phyloP scores from a whole-genome alignment of 352 stramenopile species.

The Phytophthora kernoviae region DNA sequence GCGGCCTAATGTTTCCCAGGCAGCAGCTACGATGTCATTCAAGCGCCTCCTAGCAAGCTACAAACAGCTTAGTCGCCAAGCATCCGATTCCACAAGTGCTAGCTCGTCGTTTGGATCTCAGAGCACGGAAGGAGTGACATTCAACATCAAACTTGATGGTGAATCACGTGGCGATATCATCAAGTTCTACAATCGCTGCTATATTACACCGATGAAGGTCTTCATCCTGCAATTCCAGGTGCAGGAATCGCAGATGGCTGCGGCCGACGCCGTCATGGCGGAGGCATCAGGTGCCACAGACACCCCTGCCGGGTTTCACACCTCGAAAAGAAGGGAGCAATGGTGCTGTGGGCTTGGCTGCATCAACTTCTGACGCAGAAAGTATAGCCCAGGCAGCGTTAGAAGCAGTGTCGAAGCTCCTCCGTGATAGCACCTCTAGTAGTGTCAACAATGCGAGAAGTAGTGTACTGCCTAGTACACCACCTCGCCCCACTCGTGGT shows the following conservation, averaged over 20 bases:
- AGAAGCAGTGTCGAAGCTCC: slow-evolving; percentile 65
- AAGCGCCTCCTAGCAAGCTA: slow-evolving; percentile 80
- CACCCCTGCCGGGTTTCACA: slow-evolving; percentile 47
- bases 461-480: slow-evolving; percentile 50
- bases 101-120: slow-evolving; percentile 35
- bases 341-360: slow-evolving; percentile 35
- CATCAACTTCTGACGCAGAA: slow-evolving; percentile 76
- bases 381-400: slow-evolving; percentile 79
- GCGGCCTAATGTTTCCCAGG: slow-evolving; percentile 60
- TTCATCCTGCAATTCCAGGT: slow-evolving; percentile 88
- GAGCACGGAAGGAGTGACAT: slow-evolving; percentile 68
- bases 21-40: slow-evolving; percentile 54
- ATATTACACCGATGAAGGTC: slow-evolving; percentile 82
- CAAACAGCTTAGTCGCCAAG: slow-evolving; percentile 66
- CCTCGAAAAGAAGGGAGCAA: slow-evolving; percentile 41
- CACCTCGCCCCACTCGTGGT: slow-evolving; percentile 36
- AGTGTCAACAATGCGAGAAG: slow-evolving; percentile 14
- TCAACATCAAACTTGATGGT: slow-evolving; percentile 76
- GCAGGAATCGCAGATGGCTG: slow-evolving; percentile 83
- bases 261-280: slow-evolving; percentile 65
- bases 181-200: slow-evolving; percentile 91
- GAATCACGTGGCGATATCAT: slow-evolving; percentile 82
- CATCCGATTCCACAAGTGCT: slow-evolving; percentile 10
- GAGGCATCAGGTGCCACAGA: slow-evolving; percentile 27
- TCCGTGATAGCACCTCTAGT: slow-evolving; percentile 9